Conservation (phyloP, 1,139 yeast species). For the Yamadazyma epiphylla region DNA sequence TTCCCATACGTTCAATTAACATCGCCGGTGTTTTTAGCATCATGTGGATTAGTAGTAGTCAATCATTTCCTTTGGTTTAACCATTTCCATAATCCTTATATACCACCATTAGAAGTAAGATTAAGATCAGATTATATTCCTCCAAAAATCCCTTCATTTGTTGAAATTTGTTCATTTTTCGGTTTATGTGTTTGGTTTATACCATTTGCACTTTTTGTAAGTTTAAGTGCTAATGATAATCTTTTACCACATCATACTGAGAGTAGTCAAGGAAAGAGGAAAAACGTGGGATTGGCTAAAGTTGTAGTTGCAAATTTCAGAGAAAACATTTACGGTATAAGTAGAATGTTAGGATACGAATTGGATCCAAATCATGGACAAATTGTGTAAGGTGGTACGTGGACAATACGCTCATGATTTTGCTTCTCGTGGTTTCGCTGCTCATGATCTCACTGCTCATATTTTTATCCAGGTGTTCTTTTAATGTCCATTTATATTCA, state of each 20-base stretch:
- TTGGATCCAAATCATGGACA: slow-evolving; percentile 57
- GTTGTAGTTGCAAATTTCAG: slow-evolving; percentile 55
- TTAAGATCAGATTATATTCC: slow-evolving; percentile 56
- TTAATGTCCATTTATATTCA: no score
- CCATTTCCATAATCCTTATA: slow-evolving; percentile 68
- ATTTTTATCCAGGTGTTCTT: no score
- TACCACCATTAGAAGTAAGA: slow-evolving; percentile 55
- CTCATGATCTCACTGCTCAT: not conserved
- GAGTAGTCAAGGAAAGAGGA: slow-evolving; percentile 29
- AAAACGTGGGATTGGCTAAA: slow-evolving; percentile 46
- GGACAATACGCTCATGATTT: not conserved
- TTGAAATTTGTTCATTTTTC: slow-evolving; percentile 90
- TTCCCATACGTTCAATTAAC: slow-evolving; percentile 83
- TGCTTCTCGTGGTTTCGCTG: not conserved
- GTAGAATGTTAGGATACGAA: slow-evolving; percentile 59
- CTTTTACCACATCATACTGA: slow-evolving; percentile 63
- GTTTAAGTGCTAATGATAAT: slow-evolving; percentile 89
- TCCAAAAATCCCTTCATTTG: slow-evolving; percentile 74
- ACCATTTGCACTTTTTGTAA: slow-evolving; percentile 89
- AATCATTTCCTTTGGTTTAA: slow-evolving; percentile 92
- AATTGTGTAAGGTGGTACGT: slow-evolving; percentile 24
- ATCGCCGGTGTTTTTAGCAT: slow-evolving; percentile 64
- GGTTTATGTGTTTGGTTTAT: slow-evolving; percentile 92
- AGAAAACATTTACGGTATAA: slow-evolving; percentile 44
- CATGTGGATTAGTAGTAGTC: slow-evolving; percentile 68